Base-by-base conservation (phyloP, 1,284 basidiomycete genomes). In the Moniliophthora roreri region DNA sequence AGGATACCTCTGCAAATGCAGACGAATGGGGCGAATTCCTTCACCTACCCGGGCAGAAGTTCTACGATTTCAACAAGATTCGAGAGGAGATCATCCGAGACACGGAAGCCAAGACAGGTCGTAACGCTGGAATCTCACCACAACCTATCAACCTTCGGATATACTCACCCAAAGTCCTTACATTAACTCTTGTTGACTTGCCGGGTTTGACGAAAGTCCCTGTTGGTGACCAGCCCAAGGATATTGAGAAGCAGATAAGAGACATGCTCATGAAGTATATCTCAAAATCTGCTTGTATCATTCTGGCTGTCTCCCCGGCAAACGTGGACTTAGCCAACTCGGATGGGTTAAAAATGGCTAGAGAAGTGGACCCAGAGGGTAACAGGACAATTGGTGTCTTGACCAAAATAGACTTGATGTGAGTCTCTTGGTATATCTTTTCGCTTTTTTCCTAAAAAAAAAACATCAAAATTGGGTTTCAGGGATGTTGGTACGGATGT, bases 1-100 rank as follows among this genome's bases (percentile, higher is more conserved):
- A 62, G 34, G 86, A 89, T 70, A 80, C 87, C 60, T 77, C 81
- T 47, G 91, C 87, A 67, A 97, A 95, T 69, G 78, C 85, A 55
- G 86, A 97, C 64, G 96, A 98, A 73, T 99, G 96, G 96, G 96
- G 95, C 66, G 96, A 99, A 75, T 99, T 99, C 79, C 76, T 98
- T 41, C 94, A 97, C 69, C 80, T 97, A 44, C 95, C 96, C 0
- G 91, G 91, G 52, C 92, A 98, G 75, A 98, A 98, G 74, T 97
- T 98, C 76, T 89, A 89, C 70, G 96, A 99, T 76, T 99, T 99
- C 74, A 80, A 85, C 75, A 96, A 97, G 80, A 97, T 98, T 67
- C 82, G 95, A 58, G 92, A 91, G 45, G 96, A 99, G 74, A 99
- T 99, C 63, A 84, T 98, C 32, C 86, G 89, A 57, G 96, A 99